phyloP scores from a whole-genome alignment of 352 stramenopile species.

The Pythium aphanidermatum region DNA sequence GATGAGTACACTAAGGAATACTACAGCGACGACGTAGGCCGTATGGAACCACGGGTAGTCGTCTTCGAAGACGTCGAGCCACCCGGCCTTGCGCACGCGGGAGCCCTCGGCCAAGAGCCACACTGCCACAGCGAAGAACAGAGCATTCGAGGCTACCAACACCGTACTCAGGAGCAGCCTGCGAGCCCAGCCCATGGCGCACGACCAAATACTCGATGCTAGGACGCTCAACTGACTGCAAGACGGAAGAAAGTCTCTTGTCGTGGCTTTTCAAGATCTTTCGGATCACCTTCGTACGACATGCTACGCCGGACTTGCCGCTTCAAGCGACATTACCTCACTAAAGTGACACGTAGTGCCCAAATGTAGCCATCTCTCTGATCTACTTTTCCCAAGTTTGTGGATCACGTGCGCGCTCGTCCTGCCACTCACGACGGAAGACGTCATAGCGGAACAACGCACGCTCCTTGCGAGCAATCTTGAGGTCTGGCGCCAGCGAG shows the following conservation, averaged over 20 bases:
- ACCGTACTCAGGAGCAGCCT: conserved; percentile 10
- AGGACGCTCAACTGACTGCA: too few relatives aligned
- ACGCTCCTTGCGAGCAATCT: conserved; percentile 57
- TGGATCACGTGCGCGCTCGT: conserved; percentile 52
- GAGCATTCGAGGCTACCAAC: conserved; percentile 13
- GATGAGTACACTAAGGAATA: conserved; percentile 14
- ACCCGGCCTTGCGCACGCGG: conserved; percentile 15
- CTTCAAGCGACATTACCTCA: neutral
- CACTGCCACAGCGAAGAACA: conserved; percentile 18
- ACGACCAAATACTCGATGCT: too few relatives aligned
- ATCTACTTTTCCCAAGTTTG: conserved; percentile 47
- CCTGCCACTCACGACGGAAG: conserved; percentile 65
- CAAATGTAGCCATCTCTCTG: too few relatives aligned
- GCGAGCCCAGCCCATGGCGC: conserved; percentile 8
- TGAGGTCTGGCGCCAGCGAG: conserved; percentile 42
- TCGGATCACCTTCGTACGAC: conserved; percentile 1
- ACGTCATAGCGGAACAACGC: conserved; percentile 72
- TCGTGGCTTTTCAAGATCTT: conserved; percentile 13
- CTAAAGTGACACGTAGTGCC: conserved; percentile 2
- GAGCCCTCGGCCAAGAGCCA: conserved; percentile 9
- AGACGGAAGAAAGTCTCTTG: neutral
- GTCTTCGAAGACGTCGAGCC: conserved; percentile 25
- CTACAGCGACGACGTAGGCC: conserved; percentile 12
- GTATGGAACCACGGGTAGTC: conserved; percentile 24
- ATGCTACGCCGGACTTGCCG: too few relatives aligned